A percentile compares a stretch with the other conserved stretches of the same genome.
phyloP scores from a whole-genome alignment of 1,284 basidiomycete genomes.

The Cryptococcus wingfieldii region DNA sequence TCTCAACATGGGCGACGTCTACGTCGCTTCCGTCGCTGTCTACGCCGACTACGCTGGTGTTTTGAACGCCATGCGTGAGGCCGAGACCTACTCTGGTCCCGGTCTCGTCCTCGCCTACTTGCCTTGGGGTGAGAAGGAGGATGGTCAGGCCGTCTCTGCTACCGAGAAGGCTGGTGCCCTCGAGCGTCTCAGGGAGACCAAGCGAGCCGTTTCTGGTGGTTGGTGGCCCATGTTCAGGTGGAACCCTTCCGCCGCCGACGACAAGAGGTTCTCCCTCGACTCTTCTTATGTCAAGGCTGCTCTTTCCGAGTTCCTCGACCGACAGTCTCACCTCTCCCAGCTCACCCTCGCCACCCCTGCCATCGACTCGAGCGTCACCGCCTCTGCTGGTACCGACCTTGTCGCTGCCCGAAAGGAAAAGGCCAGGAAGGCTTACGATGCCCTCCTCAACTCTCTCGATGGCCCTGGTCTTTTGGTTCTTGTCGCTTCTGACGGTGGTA shows the following conservation, averaged over 20 bases:
- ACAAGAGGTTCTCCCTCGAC: slow-evolving; percentile 83
- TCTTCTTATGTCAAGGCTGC: slow-evolving; percentile 92
- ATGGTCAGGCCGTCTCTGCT: slow-evolving; percentile 26
- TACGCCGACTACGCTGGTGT: slow-evolving; percentile 95
- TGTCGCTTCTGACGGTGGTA: slow-evolving; percentile 90
- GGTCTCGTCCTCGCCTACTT: slow-evolving; percentile 92
- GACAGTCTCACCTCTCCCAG: slow-evolving; percentile 93
- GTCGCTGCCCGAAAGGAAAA: slow-evolving; percentile 77
- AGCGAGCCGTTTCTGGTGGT: slow-evolving; percentile 90
- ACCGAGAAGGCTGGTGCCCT: slow-evolving; percentile 65
- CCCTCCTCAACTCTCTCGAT: slow-evolving; percentile 77
- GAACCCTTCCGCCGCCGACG: slow-evolving; percentile 83
- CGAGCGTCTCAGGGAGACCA: slow-evolving; percentile 92
- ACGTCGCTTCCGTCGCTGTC: slow-evolving; percentile 90
- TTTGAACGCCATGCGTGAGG: slow-evolving; percentile 85
- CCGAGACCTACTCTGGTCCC: slow-evolving; percentile 84
- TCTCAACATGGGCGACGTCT: slow-evolving; percentile 97
- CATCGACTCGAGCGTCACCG: slow-evolving; percentile 77
- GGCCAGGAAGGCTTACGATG: slow-evolving; percentile 81
- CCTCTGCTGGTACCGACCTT: slow-evolving; percentile 76
- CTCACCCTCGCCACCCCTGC: slow-evolving; percentile 73
- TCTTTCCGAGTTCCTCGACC: slow-evolving; percentile 89
- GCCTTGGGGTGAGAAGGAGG: slow-evolving; percentile 70
- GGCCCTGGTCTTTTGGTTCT: slow-evolving; percentile 84
- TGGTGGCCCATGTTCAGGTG: slow-evolving; percentile 99